Evolutionary conservation across 176 grass and related monocot species (phyloP), one percentile per base, ranked within the genome.

Genomic region (Aegilops speltoides): DNA sequence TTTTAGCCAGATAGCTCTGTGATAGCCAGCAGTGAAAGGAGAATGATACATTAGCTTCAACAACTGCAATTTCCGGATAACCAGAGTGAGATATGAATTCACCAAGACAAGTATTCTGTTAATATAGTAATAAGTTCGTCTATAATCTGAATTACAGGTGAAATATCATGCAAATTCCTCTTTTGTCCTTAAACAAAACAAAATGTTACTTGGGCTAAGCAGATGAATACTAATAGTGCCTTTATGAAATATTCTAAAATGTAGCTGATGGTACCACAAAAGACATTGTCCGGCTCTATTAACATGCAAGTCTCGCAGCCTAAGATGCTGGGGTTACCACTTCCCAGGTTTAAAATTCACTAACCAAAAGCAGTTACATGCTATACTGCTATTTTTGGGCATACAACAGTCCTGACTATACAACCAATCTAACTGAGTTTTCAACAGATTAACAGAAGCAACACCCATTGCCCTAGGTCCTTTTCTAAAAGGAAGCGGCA

Each of bases 41-140:
- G 90, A 90, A 86, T 93, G 97, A 78, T 94, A 99, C 97, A 96
- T 96, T 50, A 99, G 89, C 84, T 96, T 99, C 87, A 99, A 81
- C 75, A 96, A 79, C 97, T 99, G 85, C 83, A 85, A 31, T 77
- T 59, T 59, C 20, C 38, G 61, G 73, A 64, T 68, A 86, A 79
- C 64, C 50, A 87, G 48, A 84, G 69, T 93, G 25, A 86, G 54
- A 81, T 57, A 11, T 7, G 14, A 50, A 80, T 80, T 87, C 62
- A 45, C 16, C 13, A 19, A 76, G 72, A 37, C 2, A 52, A 63
- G 40, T 56, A 75, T 28, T 80, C 13, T 77, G 52, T 10, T 41
- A 81, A 78, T 70, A 77, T 31, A 76, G 28, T 28, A 78, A 85
- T 16, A 67, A 86, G 43, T 62, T 33, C 22, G 17, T 33, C 11